Conservation (phyloP, 1,139 yeast genomes). For the Blastobotrys aristatus region DNA sequence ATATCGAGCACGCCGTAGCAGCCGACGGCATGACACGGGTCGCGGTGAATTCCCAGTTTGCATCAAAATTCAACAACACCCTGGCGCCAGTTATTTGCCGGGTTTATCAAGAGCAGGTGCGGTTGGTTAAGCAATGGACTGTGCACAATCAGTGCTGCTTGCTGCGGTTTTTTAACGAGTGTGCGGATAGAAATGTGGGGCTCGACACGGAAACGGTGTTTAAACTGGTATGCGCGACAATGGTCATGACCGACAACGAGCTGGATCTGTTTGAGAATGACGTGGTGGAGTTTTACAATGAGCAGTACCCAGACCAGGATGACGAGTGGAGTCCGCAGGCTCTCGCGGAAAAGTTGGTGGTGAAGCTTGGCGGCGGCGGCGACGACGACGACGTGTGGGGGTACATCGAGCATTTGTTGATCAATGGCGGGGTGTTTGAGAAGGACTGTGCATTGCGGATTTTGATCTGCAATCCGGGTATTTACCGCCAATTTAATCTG, state of each 20-base stretch:
- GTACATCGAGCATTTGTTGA: background rate
- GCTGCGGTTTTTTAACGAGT: conserved; percentile 13
- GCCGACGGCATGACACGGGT: background rate
- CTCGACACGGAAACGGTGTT: background rate
- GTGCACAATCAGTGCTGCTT: conserved; percentile 11
- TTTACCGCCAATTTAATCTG: background rate
- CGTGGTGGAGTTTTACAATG: conserved; percentile 4
- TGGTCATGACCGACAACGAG: conserved; percentile 14
- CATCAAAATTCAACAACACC: conserved; percentile 8
- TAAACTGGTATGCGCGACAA: conserved; percentile 1
- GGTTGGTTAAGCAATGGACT: conserved; percentile 3
- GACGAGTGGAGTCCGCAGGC: conserved; percentile 9
- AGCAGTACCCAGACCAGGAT: conserved; percentile 11
- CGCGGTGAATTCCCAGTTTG: background rate
- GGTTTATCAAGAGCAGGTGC: background rate
- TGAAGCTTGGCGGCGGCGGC: no score
- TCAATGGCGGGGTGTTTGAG: background rate
- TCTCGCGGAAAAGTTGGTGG: background rate
- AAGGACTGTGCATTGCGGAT: conserved; percentile 9
- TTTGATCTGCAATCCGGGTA: background rate
- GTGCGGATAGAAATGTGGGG: conserved; percentile 2
- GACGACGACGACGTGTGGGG: background rate
- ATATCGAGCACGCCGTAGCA: conserved; percentile 13
- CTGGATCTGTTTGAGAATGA: conserved; percentile 18
- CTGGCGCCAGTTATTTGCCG: conserved; percentile 18